phyloP scores from a whole-genome alignment of 805 yeast species.

The Grigorovia humatica region DNA sequence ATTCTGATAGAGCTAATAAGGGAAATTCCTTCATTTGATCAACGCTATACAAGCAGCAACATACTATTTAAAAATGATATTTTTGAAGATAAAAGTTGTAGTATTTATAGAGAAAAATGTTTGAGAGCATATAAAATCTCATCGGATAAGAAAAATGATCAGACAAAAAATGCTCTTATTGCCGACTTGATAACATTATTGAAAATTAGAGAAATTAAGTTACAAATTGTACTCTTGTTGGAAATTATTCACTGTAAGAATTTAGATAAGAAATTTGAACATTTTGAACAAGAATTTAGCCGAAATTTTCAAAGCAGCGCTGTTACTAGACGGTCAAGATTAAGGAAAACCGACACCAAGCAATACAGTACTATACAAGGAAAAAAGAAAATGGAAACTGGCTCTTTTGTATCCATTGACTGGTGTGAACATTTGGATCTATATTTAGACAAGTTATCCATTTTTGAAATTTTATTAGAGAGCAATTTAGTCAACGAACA shows the following conservation, averaged over 20 bases:
- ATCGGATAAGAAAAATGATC: background rate
- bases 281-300: conserved; percentile 23
- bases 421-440: conserved; percentile 32
- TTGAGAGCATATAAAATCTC: conserved; percentile 6
- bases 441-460: conserved; percentile 41
- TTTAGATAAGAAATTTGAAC: conserved; percentile 27
- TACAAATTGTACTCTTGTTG: conserved; percentile 40
- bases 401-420: conserved; percentile 6
- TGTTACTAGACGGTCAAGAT: conserved; percentile 12
- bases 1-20: conserved; percentile 27
- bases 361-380: conserved; percentile 15
- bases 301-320: conserved; percentile 20
- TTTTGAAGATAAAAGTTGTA: conserved; percentile 14
- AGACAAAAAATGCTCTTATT: conserved; percentile 12
- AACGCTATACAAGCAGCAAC: conserved; percentile 16
- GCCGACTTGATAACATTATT: conserved; percentile 31
- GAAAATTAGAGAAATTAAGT: conserved; percentile 46
- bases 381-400: background rate
- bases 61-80: conserved; percentile 16
- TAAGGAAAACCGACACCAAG: conserved; percentile 13
- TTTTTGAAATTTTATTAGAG: conserved; percentile 41
- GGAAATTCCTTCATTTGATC: conserved; percentile 32
- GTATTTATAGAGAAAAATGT: conserved; percentile 14
- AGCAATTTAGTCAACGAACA: conserved; percentile 13
- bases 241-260: conserved; percentile 34